Conservation (phyloP, 305 asterid genomes). For the Coffea humblotiana region DNA sequence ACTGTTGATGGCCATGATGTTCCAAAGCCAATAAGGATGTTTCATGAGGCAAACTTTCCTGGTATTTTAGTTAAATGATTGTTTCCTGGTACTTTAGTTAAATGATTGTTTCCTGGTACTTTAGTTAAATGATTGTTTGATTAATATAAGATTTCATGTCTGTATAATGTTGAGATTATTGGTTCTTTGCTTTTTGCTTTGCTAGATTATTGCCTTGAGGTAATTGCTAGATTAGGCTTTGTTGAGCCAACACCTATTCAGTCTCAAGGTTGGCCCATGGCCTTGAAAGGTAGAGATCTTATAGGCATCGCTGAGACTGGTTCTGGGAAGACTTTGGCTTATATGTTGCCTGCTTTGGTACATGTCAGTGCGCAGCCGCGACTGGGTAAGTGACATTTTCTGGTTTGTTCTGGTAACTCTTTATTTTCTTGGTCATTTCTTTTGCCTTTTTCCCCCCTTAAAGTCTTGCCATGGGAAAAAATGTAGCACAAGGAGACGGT, state of each 20-base stretch:
- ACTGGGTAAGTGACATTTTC: conserved; percentile 49
- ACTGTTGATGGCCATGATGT: conserved; percentile 75
- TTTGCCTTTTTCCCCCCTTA: background rate
- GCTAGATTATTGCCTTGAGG: conserved; percentile 78
- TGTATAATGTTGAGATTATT: conserved; percentile 22
- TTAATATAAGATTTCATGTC: background rate
- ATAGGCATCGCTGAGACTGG: conserved; percentile 96
- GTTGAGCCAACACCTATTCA: conserved; percentile 90
- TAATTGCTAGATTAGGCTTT: conserved; percentile 70
- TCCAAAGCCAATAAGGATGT: conserved; percentile 81
- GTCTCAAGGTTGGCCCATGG: conserved; percentile 98
- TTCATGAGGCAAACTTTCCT: conserved; percentile 86
- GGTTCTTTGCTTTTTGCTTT: conserved; percentile 22
- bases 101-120: background rate
- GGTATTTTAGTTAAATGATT: conserved; percentile 36
- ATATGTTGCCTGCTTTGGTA: conserved; percentile 82
- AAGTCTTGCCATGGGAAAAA: background rate
- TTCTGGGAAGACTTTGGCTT: conserved; percentile 89
- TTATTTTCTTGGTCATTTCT: background rate
- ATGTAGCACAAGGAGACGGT: conserved; percentile 79
- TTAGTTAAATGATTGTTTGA: background rate
- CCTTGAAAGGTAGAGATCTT: conserved; percentile 87
- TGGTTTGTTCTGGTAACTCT: background rate
- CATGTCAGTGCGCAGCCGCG: conserved; percentile 88
- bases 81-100: background rate